phyloP scores from a whole-genome alignment of 495 filamentous ascomycete species.

The Aspergillus hancockii region DNA sequence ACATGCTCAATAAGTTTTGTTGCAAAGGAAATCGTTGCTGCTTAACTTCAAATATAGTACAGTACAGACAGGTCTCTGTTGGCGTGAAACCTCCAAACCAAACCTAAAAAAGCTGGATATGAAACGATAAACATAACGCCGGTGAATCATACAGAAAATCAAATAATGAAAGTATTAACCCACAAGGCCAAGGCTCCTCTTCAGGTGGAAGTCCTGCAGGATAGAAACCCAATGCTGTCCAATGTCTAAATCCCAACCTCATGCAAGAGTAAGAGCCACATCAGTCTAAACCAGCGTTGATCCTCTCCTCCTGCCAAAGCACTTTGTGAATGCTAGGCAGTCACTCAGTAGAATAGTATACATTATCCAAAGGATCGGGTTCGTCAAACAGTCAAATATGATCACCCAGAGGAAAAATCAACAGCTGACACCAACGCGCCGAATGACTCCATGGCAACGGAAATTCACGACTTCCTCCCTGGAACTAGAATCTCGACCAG shows the following conservation, averaged over 20 bases:
- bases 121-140: background rate
- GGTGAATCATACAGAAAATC: background rate
- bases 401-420: slow-evolving; percentile 1
- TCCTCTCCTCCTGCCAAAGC: background rate
- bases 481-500: slow-evolving; percentile 51
- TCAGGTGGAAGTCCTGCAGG: background rate
- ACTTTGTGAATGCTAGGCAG: slow-evolving; percentile 6
- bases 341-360: slow-evolving; percentile 9
- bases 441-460: background rate
- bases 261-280: background rate
- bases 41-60: background rate
- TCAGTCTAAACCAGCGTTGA: background rate
- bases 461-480: slow-evolving; percentile 38
- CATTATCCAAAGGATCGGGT: slow-evolving; percentile 4
- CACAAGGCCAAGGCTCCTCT: background rate
- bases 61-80: background rate
- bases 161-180: background rate
- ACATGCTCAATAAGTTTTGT: background rate
- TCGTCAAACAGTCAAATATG: background rate
- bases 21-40: background rate
- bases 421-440: background rate
- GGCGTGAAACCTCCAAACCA: background rate
- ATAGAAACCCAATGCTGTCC: background rate
- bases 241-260: background rate
- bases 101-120: background rate